Conservation (phyloP, 441 rosid genomes). For the Jatropha podagrica region DNA sequence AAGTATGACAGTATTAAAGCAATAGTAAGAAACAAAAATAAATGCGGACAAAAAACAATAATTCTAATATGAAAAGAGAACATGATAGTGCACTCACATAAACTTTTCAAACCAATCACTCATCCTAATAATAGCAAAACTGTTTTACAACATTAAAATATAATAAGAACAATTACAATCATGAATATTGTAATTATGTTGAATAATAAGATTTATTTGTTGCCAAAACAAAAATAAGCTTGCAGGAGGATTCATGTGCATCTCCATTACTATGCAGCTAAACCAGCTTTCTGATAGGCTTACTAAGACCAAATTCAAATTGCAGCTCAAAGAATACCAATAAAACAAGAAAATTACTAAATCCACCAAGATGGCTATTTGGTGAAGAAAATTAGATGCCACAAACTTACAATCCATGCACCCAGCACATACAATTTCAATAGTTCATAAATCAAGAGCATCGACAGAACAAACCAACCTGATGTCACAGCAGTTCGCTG, state of each 20-base stretch:
- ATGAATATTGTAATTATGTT: not conserved
- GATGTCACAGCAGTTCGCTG: conserved; percentile 49
- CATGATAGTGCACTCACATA: not conserved
- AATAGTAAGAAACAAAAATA: not conserved
- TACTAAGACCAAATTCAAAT: not conserved
- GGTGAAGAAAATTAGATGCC: conserved; percentile 1
- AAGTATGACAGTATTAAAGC: conserved; percentile 3
- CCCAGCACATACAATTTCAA: not conserved
- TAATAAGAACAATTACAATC: not conserved
- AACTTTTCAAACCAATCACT: not conserved
- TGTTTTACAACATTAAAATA: not conserved
- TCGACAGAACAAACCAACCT: conserved; percentile 44
- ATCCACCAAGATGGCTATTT: not conserved
- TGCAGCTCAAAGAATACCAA: not conserved
- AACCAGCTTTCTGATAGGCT: conserved; percentile 6
- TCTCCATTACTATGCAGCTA: not conserved
- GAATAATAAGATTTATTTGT: not conserved
- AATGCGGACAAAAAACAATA: conserved; percentile 1
- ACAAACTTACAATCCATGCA: not conserved
- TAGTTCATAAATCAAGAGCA: not conserved
- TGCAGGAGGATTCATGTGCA: not conserved
- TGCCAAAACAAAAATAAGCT: not conserved
- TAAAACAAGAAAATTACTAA: not conserved
- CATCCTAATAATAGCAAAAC: not conserved
- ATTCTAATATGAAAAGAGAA: not conserved